Conservation (phyloP, 768 basidiomycete genomes). For the Leccinum subtestaceum region DNA sequence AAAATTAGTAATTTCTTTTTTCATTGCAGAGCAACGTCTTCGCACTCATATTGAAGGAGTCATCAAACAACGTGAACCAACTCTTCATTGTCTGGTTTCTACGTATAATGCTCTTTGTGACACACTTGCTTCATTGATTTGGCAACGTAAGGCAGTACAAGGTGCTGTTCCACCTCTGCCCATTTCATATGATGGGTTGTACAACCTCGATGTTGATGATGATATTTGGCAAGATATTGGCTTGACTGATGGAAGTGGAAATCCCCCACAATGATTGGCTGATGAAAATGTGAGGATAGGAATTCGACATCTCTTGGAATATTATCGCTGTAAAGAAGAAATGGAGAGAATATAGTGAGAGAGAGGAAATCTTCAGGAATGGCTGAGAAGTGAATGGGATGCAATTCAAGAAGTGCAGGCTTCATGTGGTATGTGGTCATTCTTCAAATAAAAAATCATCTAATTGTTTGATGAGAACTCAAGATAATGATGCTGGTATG, state of each 20-base stretch:
- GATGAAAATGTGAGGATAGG: neutral
- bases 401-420: neutral
- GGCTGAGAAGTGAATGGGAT: neutral
- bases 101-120: neutral
- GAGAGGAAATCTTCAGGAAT: neutral
- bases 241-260: neutral
- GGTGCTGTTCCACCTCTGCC: neutral
- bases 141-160: neutral
- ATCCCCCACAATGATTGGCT: neutral
- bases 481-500: no score
- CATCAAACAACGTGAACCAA: neutral
- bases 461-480: no score
- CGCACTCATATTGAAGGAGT: neutral
- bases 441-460: no score
- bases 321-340: neutral
- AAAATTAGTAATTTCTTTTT: no score
- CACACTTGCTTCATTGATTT: neutral
- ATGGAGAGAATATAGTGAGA: no score
- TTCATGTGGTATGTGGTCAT: no score
- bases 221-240: neutral
- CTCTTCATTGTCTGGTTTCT: neutral
- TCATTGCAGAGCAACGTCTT: neutral
- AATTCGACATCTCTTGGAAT: neutral
- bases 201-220: neutral
- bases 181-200: neutral